Base-by-base conservation (phyloP, 2,329 filamentous ascomycete genomes). In the Myriangium duriaei region DNA sequence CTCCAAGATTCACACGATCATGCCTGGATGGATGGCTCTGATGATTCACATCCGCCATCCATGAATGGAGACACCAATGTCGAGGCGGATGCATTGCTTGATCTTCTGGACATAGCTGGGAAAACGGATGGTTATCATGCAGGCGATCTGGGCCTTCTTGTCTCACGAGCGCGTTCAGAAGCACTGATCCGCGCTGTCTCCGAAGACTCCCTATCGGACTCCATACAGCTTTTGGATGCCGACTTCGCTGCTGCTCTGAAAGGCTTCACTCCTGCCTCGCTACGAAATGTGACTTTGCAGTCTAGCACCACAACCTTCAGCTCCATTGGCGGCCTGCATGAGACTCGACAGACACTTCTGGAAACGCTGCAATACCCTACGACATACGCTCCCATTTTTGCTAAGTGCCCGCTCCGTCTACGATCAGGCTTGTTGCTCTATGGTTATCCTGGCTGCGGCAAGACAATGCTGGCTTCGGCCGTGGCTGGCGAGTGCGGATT, bases 71-170 rank as follows among this genome's bases (percentile, higher is more conserved):
- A 52, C 38, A 71, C 73, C 37, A 81, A 79, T 0, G 91, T 93
- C 50, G 61, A 79, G 1, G 64, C 94, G 4, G 81, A 86, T 41
- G 63, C 74, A 0, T 73, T 81, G 34, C 73, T 98, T 7, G 91
- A 98, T 56, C 83, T 96, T 41, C 73, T 96, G 6, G 88, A 96
- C 45, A 71, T 98, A 40, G 86, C 92, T 12, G 87, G 91, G 1
- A 80, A 88, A 49, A 96, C 88, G 0, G 91, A 98, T 54, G 91
- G 91, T 1, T 98, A 96, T 55, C 95, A 96, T 87, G 88, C 91
- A 1, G 91, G 87, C 3, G 91, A 98, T 57, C 68, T 98, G 26
- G 77, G 81, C 11, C 70, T 95, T 2, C 73, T 98, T 9, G 81
- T 93, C 12, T 79, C 84, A 9, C 74, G 91, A 42, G 88, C 91